phyloP scores from a whole-genome alignment of 1,284 basidiomycete genomes.

The Hortiboletus rubellus region DNA sequence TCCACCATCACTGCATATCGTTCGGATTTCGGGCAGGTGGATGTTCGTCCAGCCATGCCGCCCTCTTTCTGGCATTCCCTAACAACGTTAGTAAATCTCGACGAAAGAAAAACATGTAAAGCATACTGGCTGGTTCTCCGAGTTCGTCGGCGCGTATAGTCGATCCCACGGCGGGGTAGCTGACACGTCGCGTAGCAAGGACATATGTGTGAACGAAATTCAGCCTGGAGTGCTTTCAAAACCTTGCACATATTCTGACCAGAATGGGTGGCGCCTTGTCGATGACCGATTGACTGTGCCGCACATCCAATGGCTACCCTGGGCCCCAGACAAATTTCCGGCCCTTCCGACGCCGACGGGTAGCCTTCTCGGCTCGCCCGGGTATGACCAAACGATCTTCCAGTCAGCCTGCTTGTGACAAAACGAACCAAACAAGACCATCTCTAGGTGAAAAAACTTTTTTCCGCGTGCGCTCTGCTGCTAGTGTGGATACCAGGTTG shows the following conservation, averaged over 20 bases:
- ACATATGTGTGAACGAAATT: too few species aligned
- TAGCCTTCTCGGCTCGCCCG: too few species aligned
- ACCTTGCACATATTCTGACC: too few species aligned
- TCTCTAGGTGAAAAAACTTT: slow-evolving; percentile 24
- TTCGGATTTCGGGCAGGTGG: background rate
- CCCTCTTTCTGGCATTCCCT: background rate
- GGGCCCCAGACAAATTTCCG: too few species aligned
- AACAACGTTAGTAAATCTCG: slow-evolving; percentile 6
- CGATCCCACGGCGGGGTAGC: background rate
- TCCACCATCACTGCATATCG: slow-evolving; percentile 1
- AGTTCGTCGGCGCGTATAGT: background rate
- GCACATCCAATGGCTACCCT: too few species aligned
- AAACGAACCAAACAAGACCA: slow-evolving; percentile 17
- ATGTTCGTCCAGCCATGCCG: background rate
- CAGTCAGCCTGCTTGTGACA: too few species aligned
- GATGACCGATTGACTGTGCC: too few species aligned
- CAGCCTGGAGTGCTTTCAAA: too few species aligned
- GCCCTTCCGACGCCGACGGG: too few species aligned
- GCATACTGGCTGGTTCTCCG: background rate
- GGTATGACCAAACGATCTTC: too few species aligned
- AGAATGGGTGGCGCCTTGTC: too few species aligned
- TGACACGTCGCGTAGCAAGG: background rate
- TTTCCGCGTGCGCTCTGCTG: slow-evolving; percentile 6
- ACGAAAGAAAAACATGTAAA: background rate
- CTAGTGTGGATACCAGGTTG: too few species aligned